Conservation (phyloP, 2,329 filamentous ascomycete species). For the Westerdykella ornata region DNA sequence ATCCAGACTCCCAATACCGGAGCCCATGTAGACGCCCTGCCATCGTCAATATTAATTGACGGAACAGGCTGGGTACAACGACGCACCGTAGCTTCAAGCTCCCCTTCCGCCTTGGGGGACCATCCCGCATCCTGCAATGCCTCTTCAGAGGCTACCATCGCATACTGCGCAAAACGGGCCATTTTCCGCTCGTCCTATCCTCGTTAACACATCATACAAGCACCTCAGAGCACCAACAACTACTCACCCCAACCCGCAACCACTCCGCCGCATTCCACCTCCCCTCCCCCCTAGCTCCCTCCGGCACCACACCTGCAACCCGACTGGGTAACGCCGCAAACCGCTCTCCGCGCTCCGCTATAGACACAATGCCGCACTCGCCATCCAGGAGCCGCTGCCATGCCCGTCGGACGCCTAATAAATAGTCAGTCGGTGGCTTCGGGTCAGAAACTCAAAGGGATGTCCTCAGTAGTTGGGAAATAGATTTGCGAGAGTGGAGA, state of each 20-base stretch:
- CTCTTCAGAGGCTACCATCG: constrained; percentile 77
- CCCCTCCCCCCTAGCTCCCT: constrained; percentile 40
- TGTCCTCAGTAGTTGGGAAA: too few species aligned
- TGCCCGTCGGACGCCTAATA: constrained; percentile 62
- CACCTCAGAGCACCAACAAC: neutral
- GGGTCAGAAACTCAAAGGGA: neutral
- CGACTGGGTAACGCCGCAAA: constrained; percentile 75
- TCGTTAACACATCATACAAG: constrained; percentile 40
- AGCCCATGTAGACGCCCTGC: constrained; percentile 82
- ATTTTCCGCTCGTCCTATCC: constrained; percentile 64
- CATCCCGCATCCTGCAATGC: constrained; percentile 78
- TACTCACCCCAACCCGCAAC: constrained; percentile 34
- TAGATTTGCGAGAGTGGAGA: constrained; percentile 1
- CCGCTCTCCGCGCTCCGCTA: constrained; percentile 53
- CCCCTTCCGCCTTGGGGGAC: constrained; percentile 54
- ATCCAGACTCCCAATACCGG: constrained; percentile 89
- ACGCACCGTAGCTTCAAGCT: constrained; percentile 63
- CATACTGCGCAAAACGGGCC: constrained; percentile 89
- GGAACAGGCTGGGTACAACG: neutral
- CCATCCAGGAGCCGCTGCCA: constrained; percentile 78
- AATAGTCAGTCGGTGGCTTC: too few species aligned
- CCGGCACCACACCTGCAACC: constrained; percentile 75
- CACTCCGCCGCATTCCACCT: constrained; percentile 45
- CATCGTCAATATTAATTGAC: constrained; percentile 2
- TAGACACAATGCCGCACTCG: constrained; percentile 71